A percentile compares a stretch with the other conserved stretches of the same genome.
phyloP scores from a whole-genome alignment of 495 filamentous ascomycete genomes.

The Daldinia bambusicola region DNA sequence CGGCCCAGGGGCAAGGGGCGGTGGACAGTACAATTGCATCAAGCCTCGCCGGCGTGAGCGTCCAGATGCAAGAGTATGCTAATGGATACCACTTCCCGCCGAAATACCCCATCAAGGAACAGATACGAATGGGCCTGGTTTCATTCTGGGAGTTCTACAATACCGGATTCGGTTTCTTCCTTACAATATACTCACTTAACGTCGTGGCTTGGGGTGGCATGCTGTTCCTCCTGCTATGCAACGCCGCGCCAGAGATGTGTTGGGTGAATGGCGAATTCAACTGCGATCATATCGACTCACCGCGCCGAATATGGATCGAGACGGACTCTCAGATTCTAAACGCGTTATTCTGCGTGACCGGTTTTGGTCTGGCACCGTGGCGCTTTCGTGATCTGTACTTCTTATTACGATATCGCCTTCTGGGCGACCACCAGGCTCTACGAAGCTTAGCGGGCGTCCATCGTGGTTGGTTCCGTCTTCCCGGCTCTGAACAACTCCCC shows the following conservation, averaged over 20 bases:
- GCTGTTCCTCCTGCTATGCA: slow-evolving; percentile 84
- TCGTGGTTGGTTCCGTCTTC: slow-evolving; percentile 74
- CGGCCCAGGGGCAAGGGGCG: slow-evolving; percentile 21
- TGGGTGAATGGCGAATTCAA: slow-evolving; percentile 57
- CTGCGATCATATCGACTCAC: slow-evolving; percentile 78
- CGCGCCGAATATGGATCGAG: slow-evolving; percentile 83
- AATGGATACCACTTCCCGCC: slow-evolving; percentile 80
- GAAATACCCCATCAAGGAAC: slow-evolving; percentile 70
- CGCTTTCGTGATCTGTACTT: slow-evolving; percentile 82
- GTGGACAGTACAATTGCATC: slow-evolving; percentile 31
- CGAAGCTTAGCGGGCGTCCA: slow-evolving; percentile 73
- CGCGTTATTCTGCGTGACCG: slow-evolving; percentile 86
- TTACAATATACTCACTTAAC: slow-evolving; percentile 81
- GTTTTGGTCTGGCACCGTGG: slow-evolving; percentile 87
- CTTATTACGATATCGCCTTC: slow-evolving; percentile 69
- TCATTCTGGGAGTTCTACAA: slow-evolving; percentile 65
- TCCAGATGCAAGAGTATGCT: slow-evolving; percentile 44
- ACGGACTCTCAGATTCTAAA: slow-evolving; percentile 86
- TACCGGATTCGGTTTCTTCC: slow-evolving; percentile 76
- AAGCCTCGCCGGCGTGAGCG: slow-evolving; percentile 20
- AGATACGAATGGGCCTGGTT: slow-evolving; percentile 62
- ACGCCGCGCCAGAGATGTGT: slow-evolving; percentile 83
- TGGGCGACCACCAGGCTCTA: slow-evolving; percentile 63
- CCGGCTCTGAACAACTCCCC: slow-evolving; percentile 63
- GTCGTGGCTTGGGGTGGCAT: slow-evolving; percentile 90